Evolutionary conservation across 2,329 filamentous ascomycete species (phyloP).

Genomic region (Fusarium penzigii): DNA sequence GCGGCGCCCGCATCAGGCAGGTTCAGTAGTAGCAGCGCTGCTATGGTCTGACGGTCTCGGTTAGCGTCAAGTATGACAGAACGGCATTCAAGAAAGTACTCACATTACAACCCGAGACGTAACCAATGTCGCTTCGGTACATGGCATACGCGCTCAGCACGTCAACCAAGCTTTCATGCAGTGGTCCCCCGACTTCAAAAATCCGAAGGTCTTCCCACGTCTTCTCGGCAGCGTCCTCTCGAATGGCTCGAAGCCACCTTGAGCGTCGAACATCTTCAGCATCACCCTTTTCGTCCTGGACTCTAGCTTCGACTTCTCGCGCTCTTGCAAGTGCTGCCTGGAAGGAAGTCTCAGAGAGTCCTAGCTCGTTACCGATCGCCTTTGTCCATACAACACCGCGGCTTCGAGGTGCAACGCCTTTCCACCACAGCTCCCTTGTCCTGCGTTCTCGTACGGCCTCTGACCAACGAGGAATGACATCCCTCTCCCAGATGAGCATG

Average conservation of each 20-base stretch:
- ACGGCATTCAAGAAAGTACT: constrained; percentile 37
- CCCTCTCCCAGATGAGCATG: constrained; percentile 71
- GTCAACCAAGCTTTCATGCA: constrained; percentile 69
- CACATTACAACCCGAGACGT: constrained; percentile 73
- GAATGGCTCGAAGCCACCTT: constrained; percentile 64
- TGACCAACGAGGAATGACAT: constrained; percentile 76
- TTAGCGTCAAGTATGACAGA: constrained; percentile 16
- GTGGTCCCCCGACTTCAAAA: constrained; percentile 65
- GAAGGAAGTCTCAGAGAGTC: constrained; percentile 67
- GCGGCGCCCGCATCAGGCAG: constrained; percentile 62
- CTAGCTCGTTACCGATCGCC: constrained; percentile 74
- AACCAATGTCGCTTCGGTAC: constrained; percentile 81
- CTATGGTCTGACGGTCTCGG: constrained; percentile 57
- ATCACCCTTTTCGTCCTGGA: constrained; percentile 51
- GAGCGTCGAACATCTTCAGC: constrained; percentile 57
- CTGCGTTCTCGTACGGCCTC: constrained; percentile 67
- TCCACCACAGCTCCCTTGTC: constrained; percentile 81
- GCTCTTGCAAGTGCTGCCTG: constrained; percentile 70
- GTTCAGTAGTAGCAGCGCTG: constrained; percentile 72
- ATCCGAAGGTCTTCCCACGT: constrained; percentile 75
- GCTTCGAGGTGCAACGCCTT: constrained; percentile 70
- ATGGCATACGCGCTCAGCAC: constrained; percentile 78
- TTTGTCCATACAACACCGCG: constrained; percentile 69
- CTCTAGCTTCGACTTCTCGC: constrained; percentile 59
- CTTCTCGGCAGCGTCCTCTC: constrained; percentile 59